Conservation (phyloP, 345 rosid species). For the Linum tenue region DNA sequence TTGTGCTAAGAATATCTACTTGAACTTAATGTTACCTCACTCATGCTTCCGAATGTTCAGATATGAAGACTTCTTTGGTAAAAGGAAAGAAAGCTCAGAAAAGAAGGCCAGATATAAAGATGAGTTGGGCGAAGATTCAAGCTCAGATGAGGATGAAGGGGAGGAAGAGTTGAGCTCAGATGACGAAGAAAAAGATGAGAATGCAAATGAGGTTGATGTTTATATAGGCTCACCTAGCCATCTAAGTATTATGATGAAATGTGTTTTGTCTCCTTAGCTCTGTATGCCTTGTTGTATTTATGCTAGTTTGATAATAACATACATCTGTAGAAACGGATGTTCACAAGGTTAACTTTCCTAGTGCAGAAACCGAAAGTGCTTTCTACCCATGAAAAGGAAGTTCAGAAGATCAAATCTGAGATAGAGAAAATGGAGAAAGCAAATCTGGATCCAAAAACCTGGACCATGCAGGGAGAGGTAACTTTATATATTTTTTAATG, state of each 20-base stretch:
- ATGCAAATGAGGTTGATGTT: slow-evolving; percentile 13
- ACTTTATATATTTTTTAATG: background rate
- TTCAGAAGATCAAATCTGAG: slow-evolving; percentile 45
- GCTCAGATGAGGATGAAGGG: slow-evolving; percentile 24
- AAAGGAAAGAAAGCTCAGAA: slow-evolving; percentile 32
- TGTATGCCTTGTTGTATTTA: too few species aligned
- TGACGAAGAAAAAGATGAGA: slow-evolving; percentile 16
- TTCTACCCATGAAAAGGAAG: slow-evolving; percentile 77
- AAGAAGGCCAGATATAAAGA: slow-evolving; percentile 21
- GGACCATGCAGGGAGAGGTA: slow-evolving; percentile 99
- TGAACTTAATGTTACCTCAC: background rate
- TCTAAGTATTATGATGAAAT: background rate
- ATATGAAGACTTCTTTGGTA: slow-evolving; percentile 74
- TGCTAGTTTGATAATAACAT: background rate
- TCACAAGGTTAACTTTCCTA: slow-evolving; percentile 1
- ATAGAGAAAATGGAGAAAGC: slow-evolving; percentile 76
- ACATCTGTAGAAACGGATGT: background rate
- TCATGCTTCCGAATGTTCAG: slow-evolving; percentile 25
- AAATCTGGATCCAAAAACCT: slow-evolving; percentile 74
- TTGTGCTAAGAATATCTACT: too few species aligned
- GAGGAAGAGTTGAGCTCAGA: slow-evolving; percentile 33
- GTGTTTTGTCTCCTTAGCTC: background rate
- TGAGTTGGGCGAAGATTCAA: slow-evolving; percentile 23
- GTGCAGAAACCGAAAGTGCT: slow-evolving; percentile 40
- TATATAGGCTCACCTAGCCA: background rate